Evolutionary conservation across 2,329 filamentous ascomycete species (phyloP), one percentile per base, ranked within the genome.

Genomic region (Arthroderma sp.): DNA sequence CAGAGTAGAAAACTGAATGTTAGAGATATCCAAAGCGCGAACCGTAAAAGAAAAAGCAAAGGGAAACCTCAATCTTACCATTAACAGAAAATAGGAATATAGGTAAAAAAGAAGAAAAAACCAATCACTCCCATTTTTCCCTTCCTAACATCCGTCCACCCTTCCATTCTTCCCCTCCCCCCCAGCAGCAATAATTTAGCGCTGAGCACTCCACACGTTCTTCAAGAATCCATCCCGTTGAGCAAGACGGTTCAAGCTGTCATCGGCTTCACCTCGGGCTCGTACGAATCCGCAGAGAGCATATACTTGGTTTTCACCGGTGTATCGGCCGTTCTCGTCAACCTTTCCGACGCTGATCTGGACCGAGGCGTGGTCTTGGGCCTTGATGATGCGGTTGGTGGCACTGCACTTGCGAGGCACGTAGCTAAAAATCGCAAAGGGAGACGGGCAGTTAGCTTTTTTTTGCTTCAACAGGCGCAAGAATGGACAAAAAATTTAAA

Each of bases 361-460:
- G 61, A 96, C 91, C 53, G 85, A 94, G 62, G 86, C 89, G 80
- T 98, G 91, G 75, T 98, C 91, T 78, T 96, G 95, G 77, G 91
- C 87, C 78, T 95, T 95, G 82, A 98, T 96, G 79, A 96, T 95
- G 75, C 91, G 86, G 85, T 94, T 93, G 71, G 89, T 94, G 62
- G 88, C 88, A 71, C 80, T 86, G 85, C 89, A 96, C 78, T 95
- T 96, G 78, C 89, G 86, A 69, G 87, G 87, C 78, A 94, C 85
- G 81, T 94, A 94, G 70, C 86, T 93, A 66, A 53, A 55, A 30
- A 30, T 34, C 15, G 15, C 15, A 22, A 22, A 22, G 15, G 15
- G 15, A 22, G 15, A 22, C 15, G 3, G 15, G 15, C 15, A 22
- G 15, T 22, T 22, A 22, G 15, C 15, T 22, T 22, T 34, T 34